phyloP scores from a whole-genome alignment of 2,329 filamentous ascomycete genomes.

The Sporothrix inflata region DNA sequence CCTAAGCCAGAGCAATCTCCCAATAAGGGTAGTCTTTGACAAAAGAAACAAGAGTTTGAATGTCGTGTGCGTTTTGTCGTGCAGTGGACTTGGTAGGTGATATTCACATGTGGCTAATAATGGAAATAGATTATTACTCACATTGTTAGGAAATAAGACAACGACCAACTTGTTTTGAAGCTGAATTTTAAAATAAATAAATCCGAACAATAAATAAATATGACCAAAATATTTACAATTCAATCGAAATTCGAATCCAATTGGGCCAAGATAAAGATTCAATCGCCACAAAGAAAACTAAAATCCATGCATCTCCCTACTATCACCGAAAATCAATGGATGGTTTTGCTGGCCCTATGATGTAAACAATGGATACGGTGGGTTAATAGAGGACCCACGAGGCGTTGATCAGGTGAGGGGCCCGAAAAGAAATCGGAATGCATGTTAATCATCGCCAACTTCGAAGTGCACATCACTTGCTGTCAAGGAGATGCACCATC shows the following conservation, averaged over 20 bases:
- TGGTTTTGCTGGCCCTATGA: not conserved
- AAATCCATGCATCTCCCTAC: not conserved
- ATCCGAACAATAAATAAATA: too few species aligned
- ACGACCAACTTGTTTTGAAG: too few species aligned
- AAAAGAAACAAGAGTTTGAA: too few species aligned
- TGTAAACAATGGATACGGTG: not conserved
- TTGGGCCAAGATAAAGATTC: not conserved
- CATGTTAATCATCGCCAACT: not conserved
- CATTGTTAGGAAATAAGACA: not conserved
- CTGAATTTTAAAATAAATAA: too few species aligned
- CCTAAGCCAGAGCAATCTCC: not conserved
- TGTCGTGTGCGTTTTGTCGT: not conserved
- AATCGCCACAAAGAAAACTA: not conserved
- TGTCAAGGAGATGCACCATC: not conserved
- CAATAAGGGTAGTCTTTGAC: too few species aligned
- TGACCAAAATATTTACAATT: too few species aligned
- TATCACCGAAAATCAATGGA: not conserved
- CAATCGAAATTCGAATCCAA: too few species aligned
- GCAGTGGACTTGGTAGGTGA: not conserved
- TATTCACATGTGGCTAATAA: not conserved
- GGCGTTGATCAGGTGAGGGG: constrained; percentile 11
- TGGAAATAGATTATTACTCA: not conserved
- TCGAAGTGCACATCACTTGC: not conserved
- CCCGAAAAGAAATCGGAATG: constrained; percentile 10
- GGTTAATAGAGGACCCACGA: not conserved